Base-by-base conservation (phyloP, 1,284 basidiomycete species). In the Sutorius eximius region DNA sequence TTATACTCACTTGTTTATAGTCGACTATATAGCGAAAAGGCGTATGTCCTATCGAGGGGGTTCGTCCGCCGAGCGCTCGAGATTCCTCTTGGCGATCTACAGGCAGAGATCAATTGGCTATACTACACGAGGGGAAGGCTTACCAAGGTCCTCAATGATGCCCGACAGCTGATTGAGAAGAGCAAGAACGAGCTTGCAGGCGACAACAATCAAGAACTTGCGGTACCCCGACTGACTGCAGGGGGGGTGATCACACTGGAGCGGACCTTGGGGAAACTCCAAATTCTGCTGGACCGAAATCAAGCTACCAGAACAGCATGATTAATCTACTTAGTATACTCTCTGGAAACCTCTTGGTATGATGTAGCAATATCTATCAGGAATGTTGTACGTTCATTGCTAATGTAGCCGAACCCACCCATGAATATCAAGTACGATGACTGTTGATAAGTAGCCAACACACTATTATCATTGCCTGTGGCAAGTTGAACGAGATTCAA, bases 21-120 rank as follows among this genome's bases (percentile, higher is more conserved):
- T 65, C 88, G 90, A 45, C 69, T 93, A 10, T 95, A 95, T 73
- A 93, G 79, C 69, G 95, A 97, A 72, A 95, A 95, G 72, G 93
- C 93, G 2, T 97, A 91, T 65, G 91, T 96, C 40, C 79, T 96
- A 30, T 93, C 94, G 7, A 81, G 94, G 29, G 89, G 86, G 5
- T 97, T 97, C 69, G 86, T 97, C 43, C 86, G 87, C 16, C 86
- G 89, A 12, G 93, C 92, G 6, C 80, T 97, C 13, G 89, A 93
- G 69, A 77, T 86, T 30, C 88, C 90, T 13, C 80, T 87, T 1
- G 79, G 83, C 29, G 83, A 86, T 2, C 75, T 98, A 32, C 85
- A 89, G 58, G 65, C 75, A 6, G 94, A 95, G 73, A 78, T 97
- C 47, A 71, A 75, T 27, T 85, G 87, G 79, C 76, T 93, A 53